Evolutionary conservation across 2,329 filamentous ascomycete species (phyloP), one percentile per base, ranked within the genome.

Genomic region (Hypoxylon sp.): DNA sequence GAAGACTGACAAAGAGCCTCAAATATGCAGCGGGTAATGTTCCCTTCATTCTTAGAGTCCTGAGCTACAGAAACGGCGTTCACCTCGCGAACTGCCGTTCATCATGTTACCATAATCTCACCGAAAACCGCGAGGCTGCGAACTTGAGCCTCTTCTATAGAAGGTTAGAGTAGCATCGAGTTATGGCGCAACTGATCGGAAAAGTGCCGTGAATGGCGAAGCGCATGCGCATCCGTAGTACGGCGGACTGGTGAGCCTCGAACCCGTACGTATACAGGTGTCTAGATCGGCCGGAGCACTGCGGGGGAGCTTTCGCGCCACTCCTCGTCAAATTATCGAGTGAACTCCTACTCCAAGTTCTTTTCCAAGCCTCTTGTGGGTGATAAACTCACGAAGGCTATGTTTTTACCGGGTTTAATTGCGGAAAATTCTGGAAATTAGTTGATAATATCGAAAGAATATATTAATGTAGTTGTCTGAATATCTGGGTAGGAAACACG

Each of bases 261-360:
- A 32, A 34, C 19, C 36, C 32, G 23, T 14, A 23, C 49, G 49
- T 30, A 36, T 28, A 28, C 36, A 43, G 17, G n/a, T 23, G 19
- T 30, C 46, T 45, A 55, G 34, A 50, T 49, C 60, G 56, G 60
- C 52, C 49, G 21, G 55, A 55, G 50, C 14, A 49, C 30, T 70
- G 68, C 63, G 65, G 65, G 65, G 59, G 48, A 63, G 64, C 52
- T 50, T 52, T 64, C 64, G 57, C 60, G 45, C 60, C 51, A 64
- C 60, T 53, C 32, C 21, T 45, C 23, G 19, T 66, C 68, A 41
- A 68, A 66, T 71, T 51, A 64, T 46, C 6, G 19, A 43, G 45
- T 28, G 5, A 60, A 52, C 25, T 46, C 52, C 51, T 25, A 60
- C 59, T 60, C 65, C 60, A 64, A 48, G 10, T 45, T 63, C 43